Evolutionary conservation across 805 yeast species (phyloP), one percentile per base, ranked within the genome.

Genomic region (Torulaspora quercuum): DNA sequence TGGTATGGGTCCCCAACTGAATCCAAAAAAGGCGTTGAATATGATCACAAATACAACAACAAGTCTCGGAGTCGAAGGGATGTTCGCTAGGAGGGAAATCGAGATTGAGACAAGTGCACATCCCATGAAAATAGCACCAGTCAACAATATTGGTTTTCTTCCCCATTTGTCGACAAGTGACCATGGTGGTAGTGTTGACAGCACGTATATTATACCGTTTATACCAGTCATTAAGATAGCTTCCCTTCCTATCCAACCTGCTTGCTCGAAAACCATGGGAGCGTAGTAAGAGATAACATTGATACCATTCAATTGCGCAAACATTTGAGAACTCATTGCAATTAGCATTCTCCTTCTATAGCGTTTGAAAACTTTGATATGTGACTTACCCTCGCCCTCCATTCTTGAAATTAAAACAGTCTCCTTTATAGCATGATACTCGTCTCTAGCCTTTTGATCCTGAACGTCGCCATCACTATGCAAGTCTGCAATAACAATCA

Each of bases 1-100:
- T 8, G 95, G 95, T 37, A 88, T 79, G 3, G 95, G 95, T 7
- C 96, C 97, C 95, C 95, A 89, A 37, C 90, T 80, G 53, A 77
- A 78, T 11, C 95, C 96, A 63, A 88, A 88, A 3, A 79, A 78
- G 1, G 94, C 84, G 53, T 86, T 88, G 66, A 80, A 85, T 10
- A 85, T 63, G 36, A 88, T 73, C 11, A 88, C 95, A 52, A 82
- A 76, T 2, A 75, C 53, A 2, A 87, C 95, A 21, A 87, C 95
- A 43, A 77, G 57, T 11, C 69, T 67, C 7, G 95, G 82, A 2
- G 95, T 84, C 4, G 70, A 56, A 3, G 60, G 43, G 3, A 70
- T 56, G 46, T 75, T 71, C 19, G 74, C 48, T 50, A 66, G 72
- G 55, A 78, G 66, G 19, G 75, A 78, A 55, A 75, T 73, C 0